phyloP scores from a whole-genome alignment of 1,284 basidiomycete genomes.

The Irpex rosettiformis region DNA sequence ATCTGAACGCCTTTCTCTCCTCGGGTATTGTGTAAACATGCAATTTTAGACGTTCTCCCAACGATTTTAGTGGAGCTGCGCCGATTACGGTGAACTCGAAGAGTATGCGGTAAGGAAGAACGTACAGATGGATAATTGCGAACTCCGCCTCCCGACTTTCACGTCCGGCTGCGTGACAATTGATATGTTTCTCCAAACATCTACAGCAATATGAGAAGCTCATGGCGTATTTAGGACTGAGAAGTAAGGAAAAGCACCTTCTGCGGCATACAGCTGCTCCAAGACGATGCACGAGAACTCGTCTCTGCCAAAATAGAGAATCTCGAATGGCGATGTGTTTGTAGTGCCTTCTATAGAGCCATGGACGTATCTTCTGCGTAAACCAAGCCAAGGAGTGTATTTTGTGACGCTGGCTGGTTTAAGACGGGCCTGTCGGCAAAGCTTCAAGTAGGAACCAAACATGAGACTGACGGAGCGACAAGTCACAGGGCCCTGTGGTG shows the following conservation, averaged over 20 bases:
- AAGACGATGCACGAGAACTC: constrained; percentile 67
- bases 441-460: neutral
- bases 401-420: neutral
- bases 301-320: constrained; percentile 73
- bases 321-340: constrained; percentile 34
- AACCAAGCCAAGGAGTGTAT: neutral
- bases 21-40: constrained; percentile 58
- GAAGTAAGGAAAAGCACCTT: constrained; percentile 33
- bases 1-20: constrained; percentile 49
- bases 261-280: constrained; percentile 44
- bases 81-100: neutral
- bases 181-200: constrained; percentile 55
- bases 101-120: constrained; percentile 3
- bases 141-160: constrained; percentile 48
- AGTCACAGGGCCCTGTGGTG: too few relatives aligned
- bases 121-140: constrained; percentile 46
- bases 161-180: constrained; percentile 64
- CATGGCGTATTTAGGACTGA: neutral
- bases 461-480: too few relatives aligned
- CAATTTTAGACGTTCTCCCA: constrained; percentile 46
- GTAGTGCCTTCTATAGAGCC: neutral
- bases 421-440: neutral
- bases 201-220: constrained; percentile 34
- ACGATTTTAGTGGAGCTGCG: constrained; percentile 55
- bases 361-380: neutral